Conservation (phyloP, 768 basidiomycete species). For the Gymnopilus junonius region DNA sequence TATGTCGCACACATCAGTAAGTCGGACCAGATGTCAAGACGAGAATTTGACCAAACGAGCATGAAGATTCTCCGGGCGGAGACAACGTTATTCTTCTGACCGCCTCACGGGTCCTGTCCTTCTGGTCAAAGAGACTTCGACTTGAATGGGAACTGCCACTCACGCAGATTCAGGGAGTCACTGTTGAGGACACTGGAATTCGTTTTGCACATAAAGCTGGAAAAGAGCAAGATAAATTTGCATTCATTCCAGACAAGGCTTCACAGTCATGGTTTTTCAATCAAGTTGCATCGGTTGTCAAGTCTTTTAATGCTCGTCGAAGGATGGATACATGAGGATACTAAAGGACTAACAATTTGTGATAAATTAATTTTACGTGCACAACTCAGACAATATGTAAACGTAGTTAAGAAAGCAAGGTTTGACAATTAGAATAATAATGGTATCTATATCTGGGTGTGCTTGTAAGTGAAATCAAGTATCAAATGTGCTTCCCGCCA, state of each 20-base stretch:
- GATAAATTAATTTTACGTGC: constrained; percentile 12
- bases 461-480: not conserved
- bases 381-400: constrained; percentile 10
- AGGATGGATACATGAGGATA: constrained; percentile 55
- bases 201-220: constrained; percentile 83
- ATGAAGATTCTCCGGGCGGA: constrained; percentile 70
- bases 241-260: constrained; percentile 74
- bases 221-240: constrained; percentile 75
- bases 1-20: constrained; percentile 94
- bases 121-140: constrained; percentile 83
- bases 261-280: constrained; percentile 84
- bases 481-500: constrained; percentile 7
- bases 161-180: constrained; percentile 83
- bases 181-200: constrained; percentile 90
- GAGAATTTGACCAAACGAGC: not conserved
- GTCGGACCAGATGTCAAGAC: constrained; percentile 23
- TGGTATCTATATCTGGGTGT: constrained; percentile 14
- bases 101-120: constrained; percentile 75
- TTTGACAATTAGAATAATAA: constrained; percentile 19
- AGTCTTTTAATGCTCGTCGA: constrained; percentile 72
- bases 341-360: constrained; percentile 6
- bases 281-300: constrained; percentile 76
- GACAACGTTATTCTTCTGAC: constrained; percentile 86
- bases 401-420: constrained; percentile 6
- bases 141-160: constrained; percentile 94